Conservation (phyloP, 2,329 filamentous ascomycete species). For the Seiridium cupressi region DNA sequence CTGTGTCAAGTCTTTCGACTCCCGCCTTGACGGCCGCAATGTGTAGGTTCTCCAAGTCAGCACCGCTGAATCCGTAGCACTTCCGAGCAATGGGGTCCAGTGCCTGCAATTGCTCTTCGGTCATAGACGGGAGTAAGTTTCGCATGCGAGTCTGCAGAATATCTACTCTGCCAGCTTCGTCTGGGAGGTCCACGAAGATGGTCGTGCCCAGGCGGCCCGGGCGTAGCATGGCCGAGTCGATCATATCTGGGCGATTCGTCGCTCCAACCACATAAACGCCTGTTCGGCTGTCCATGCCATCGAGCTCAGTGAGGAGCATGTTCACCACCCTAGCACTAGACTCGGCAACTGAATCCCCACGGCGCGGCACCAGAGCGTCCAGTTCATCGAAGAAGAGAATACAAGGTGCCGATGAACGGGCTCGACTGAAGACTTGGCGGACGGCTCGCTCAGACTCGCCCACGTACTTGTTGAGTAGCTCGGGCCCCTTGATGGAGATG, state of each 20-base stretch:
- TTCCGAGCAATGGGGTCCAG: slow-evolving; percentile 65
- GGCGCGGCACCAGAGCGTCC: slow-evolving; percentile 83
- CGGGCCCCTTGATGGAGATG: slow-evolving; percentile 95
- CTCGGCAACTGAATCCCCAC: slow-evolving; percentile 77
- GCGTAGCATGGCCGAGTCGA: slow-evolving; percentile 91
- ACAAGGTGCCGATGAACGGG: slow-evolving; percentile 82
- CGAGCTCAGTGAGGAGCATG: slow-evolving; percentile 89
- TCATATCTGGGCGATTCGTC: slow-evolving; percentile 94
- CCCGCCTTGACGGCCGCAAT: slow-evolving; percentile 25
- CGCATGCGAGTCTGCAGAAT: slow-evolving; percentile 69
- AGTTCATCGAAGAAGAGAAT: slow-evolving; percentile 98
- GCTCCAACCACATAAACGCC: slow-evolving; percentile 95
- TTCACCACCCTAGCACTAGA: slow-evolving; percentile 89
- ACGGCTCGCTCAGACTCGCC: slow-evolving; percentile 94
- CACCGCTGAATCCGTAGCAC: slow-evolving; percentile 76
- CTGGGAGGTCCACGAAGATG: slow-evolving; percentile 87
- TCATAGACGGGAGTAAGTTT: slow-evolving; percentile 22
- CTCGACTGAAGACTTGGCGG: slow-evolving; percentile 85
- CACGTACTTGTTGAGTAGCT: slow-evolving; percentile 96
- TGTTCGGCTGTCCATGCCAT: slow-evolving; percentile 75
- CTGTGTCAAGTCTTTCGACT: slow-evolving; percentile 18
- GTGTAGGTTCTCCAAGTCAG: slow-evolving; percentile 58
- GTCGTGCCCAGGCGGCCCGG: slow-evolving; percentile 84
- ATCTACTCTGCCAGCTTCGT: slow-evolving; percentile 74
- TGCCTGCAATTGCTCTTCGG: slow-evolving; percentile 28